Conservation (phyloP, 805 yeast species). For the Ogataea haglerorum region DNA sequence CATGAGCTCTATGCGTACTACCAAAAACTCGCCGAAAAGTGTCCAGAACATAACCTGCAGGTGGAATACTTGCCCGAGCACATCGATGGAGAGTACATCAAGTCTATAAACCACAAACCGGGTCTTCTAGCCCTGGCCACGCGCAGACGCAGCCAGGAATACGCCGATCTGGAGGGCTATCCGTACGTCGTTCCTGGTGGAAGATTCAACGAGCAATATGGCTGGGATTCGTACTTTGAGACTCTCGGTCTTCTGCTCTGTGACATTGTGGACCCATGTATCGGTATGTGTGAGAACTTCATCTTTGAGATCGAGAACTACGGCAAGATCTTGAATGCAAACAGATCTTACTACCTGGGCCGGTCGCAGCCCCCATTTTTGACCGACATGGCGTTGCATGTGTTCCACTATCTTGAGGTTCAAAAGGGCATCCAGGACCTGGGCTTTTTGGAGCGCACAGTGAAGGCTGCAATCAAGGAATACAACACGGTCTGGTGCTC, state of each 20-base stretch:
- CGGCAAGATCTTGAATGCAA: constrained; percentile 92
- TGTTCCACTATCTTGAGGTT: constrained; percentile 51
- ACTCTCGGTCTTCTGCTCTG: constrained; percentile 76
- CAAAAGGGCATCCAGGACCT: constrained; percentile 43
- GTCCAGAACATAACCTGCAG: constrained; percentile 59
- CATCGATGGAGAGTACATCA: constrained; percentile 74
- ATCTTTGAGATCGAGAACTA: constrained; percentile 86
- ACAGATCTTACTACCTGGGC: constrained; percentile 83
- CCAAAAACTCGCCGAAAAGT: constrained; percentile 44
- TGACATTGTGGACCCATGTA: constrained; percentile 63
- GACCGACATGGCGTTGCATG: constrained; percentile 83
- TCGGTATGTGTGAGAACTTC: constrained; percentile 90
- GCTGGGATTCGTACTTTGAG: constrained; percentile 97
- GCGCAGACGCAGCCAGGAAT: constrained; percentile 36
- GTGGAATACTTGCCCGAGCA: constrained; percentile 73
- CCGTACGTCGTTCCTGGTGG: constrained; percentile 98
- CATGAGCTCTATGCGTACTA: constrained; percentile 73
- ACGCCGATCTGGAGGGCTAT: constrained; percentile 46
- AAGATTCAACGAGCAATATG: constrained; percentile 91
- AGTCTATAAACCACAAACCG: constrained; percentile 74
- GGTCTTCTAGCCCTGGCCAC: constrained; percentile 84
- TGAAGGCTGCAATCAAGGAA: constrained; percentile 80
- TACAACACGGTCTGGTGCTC: constrained; percentile 78
- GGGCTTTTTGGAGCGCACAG: constrained; percentile 62
- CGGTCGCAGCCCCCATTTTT: constrained; percentile 96